Percentiles rank a stretch among this genome's conserved stretches.
These are phyloP conservation scores for Wickerhamomyces ciferrii DNA, from an alignment of 805 yeast species.

Conservation along the genomic window DNA sequence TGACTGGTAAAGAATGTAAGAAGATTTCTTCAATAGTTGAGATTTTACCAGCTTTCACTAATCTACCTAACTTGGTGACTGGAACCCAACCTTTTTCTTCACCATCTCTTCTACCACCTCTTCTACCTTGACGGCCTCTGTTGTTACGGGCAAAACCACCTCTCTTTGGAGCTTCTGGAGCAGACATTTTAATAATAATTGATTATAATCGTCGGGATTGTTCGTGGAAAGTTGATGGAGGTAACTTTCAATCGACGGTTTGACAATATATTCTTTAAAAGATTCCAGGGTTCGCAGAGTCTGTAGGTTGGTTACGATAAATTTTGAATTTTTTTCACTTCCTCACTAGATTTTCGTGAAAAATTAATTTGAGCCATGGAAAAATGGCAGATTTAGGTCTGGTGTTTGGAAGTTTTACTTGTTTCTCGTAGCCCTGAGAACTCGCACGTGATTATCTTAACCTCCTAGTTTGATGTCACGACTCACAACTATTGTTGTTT, in stretches of 20 bases:
- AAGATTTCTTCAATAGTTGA: slow-evolving; percentile 95
- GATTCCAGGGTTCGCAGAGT: background rate
- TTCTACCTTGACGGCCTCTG: slow-evolving; percentile 59
- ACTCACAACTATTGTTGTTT: no score
- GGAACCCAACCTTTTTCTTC: slow-evolving; percentile 99
- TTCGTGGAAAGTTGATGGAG: slow-evolving; percentile 48
- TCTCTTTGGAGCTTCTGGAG: slow-evolving; percentile 39
- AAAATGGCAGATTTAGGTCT: background rate
- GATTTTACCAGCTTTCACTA: slow-evolving; percentile 98
- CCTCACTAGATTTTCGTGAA: no score
- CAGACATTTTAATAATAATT: slow-evolving; percentile 30
- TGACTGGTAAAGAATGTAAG: slow-evolving; percentile 98
- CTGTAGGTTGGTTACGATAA: background rate
- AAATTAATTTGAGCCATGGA: no score
- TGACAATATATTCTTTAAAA: slow-evolving; percentile 1
- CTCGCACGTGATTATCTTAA: no score
- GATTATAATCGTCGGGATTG: slow-evolving; percentile 37
- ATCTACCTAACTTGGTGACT: slow-evolving; percentile 99
- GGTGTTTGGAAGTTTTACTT: background rate
- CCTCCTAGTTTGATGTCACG: no score
- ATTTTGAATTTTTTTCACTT: background rate
- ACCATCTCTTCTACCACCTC: slow-evolving; percentile 74
- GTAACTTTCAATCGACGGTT: slow-evolving; percentile 50
- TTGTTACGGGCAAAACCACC: slow-evolving; percentile 51
- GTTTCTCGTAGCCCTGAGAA: no score